Evolutionary conservation across 2,329 filamentous ascomycete genomes (phyloP).

Genomic region (Phyllosticta citriasiana): DNA sequence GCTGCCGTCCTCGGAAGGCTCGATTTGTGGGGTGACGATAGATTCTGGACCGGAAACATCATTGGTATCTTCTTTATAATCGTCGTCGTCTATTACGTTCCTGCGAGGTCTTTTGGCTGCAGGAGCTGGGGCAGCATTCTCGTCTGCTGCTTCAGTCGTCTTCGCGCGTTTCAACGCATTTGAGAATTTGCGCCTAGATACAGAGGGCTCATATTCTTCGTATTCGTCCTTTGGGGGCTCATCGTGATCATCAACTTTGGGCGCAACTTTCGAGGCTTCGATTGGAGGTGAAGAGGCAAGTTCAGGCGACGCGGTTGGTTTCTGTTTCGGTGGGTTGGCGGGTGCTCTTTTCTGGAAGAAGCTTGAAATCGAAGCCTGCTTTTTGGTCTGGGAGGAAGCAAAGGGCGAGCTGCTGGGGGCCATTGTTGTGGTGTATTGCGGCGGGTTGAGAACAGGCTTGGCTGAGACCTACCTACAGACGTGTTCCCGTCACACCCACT

Average conservation of each 20-base stretch:
- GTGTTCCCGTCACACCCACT: background rate
- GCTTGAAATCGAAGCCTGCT: slow-evolving; percentile 74
- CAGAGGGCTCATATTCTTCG: background rate
- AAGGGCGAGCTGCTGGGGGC: slow-evolving; percentile 27
- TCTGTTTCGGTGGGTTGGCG: slow-evolving; percentile 19
- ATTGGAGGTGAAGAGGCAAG: background rate
- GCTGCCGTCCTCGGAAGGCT: slow-evolving; percentile 9
- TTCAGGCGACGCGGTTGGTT: background rate
- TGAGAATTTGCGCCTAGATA: slow-evolving; percentile 19
- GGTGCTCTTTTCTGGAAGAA: slow-evolving; percentile 55
- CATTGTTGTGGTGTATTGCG: slow-evolving; percentile 17
- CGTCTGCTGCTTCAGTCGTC: slow-evolving; percentile 13
- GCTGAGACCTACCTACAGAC: background rate
- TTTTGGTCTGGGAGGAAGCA: slow-evolving; percentile 41
- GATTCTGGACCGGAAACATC: slow-evolving; percentile 19
- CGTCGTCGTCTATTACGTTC: slow-evolving; percentile 22
- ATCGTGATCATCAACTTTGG: background rate
- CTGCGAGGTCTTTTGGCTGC: slow-evolving; percentile 1
- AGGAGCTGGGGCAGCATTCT: background rate
- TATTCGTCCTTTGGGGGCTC: background rate
- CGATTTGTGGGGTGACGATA: background rate
- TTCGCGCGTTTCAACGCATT: slow-evolving; percentile 36
- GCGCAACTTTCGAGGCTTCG: background rate
- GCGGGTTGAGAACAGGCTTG: background rate
- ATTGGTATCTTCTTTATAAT: slow-evolving; percentile 28